Evolutionary conservation across 2,329 filamentous ascomycete species (phyloP).

Genomic region (Colletotrichum phormii): DNA sequence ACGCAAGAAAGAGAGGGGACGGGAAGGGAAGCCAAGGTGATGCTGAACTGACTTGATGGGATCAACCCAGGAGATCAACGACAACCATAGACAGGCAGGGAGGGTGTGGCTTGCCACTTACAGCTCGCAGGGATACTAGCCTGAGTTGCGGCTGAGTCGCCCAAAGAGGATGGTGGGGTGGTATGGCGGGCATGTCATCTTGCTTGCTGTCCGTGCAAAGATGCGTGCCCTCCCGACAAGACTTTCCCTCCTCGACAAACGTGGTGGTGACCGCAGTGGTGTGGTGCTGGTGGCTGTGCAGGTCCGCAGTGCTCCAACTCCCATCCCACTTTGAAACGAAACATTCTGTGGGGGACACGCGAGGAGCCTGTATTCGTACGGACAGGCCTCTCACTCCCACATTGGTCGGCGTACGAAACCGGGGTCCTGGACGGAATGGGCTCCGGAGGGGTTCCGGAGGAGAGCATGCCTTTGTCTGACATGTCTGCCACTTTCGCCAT

Average conservation of each 20-base stretch:
- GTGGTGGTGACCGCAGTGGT: background rate
- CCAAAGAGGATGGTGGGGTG: conserved; percentile 17
- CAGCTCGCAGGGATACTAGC: conserved; percentile 16
- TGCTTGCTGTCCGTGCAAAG: conserved; percentile 6
- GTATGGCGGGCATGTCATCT: background rate
- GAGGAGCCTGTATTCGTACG: background rate
- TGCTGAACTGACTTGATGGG: background rate
- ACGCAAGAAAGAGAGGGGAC: background rate
- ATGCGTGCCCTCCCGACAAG: background rate
- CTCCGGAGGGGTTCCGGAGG: conserved; percentile 4
- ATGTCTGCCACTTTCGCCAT: background rate
- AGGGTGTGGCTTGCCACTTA: conserved; percentile 28
- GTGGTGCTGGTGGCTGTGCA: background rate
- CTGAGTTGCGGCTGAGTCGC: conserved; percentile 31
- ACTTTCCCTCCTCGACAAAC: background rate
- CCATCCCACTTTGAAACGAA: conserved; percentile 28
- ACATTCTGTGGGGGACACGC: conserved; percentile 18
- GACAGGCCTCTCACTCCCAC: background rate
- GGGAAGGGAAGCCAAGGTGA: background rate
- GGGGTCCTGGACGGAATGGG: conserved; percentile 11
- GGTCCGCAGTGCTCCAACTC: conserved; percentile 3
- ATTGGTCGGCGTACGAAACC: conserved; percentile 29
- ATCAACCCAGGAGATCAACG: background rate
- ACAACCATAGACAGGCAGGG: background rate
- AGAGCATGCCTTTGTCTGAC: background rate